Percentiles rank a stretch among this genome's conserved stretches.
Conservation (phyloP, 495 filamentous ascomycete genomes). For the Staphylotrichum tortipilum region DNA sequence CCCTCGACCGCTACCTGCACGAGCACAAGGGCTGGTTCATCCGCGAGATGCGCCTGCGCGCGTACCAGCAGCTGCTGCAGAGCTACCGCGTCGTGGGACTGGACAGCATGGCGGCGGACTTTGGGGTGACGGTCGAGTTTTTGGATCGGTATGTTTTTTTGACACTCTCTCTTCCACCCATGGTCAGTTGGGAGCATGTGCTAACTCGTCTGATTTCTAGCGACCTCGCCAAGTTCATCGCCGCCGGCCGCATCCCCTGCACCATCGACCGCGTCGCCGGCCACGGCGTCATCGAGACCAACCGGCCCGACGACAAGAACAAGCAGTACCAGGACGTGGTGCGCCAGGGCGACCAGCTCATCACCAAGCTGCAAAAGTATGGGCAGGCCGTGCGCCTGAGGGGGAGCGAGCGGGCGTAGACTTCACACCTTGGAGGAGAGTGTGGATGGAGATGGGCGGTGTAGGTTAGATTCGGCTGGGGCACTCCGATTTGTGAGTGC, state of each 20-base stretch:
- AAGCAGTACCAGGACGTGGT: conserved; percentile 97
- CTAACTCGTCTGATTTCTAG: conserved; percentile 32
- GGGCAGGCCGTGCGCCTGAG: conserved; percentile 90
- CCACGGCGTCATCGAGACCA: conserved; percentile 94
- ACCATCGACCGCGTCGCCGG: conserved; percentile 86
- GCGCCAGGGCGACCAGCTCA: conserved; percentile 90
- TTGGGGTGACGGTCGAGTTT: conserved; percentile 92
- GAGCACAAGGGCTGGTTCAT: conserved; percentile 96
- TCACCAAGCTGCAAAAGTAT: conserved; percentile 98
- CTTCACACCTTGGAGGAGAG: too few relatives aligned
- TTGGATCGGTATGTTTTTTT: conserved; percentile 65
- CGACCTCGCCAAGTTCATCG: conserved; percentile 95
- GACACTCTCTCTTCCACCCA: neutral
- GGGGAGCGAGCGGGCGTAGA: conserved; percentile 78
- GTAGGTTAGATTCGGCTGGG: too few relatives aligned
- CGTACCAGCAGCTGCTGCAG: conserved; percentile 94
- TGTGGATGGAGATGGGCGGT: too few relatives aligned
- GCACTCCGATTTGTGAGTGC: too few relatives aligned
- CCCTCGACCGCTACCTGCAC: conserved; percentile 83
- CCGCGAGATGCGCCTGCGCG: conserved; percentile 91
- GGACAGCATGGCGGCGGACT: conserved; percentile 90
- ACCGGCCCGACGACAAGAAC: conserved; percentile 96
- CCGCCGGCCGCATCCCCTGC: conserved; percentile 84
- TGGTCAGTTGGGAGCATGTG: neutral
- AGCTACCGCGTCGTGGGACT: conserved; percentile 94